Base-by-base conservation (phyloP, 2,329 filamentous ascomycete species). In the Epichloe aotearoae region DNA sequence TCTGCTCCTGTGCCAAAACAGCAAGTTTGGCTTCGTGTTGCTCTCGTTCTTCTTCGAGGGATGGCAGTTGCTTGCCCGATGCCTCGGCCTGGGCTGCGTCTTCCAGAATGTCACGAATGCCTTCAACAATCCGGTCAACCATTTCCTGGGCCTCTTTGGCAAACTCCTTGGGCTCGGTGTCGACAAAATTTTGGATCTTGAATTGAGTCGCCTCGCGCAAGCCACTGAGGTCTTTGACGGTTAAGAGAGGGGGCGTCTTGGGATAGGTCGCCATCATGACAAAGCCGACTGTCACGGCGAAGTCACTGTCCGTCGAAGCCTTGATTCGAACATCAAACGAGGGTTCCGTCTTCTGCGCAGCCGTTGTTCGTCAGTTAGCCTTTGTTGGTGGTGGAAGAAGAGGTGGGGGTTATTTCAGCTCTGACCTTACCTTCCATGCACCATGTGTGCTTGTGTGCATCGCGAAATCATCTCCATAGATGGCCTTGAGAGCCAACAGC, bases 181-280 rank as follows among this genome's bases (percentile, higher is more conserved):
- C 77, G 50, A 84, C 67, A 49, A 77, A 78, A 50, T 77, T 80
- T 54, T 82, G 77, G 15, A 95, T 76, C 60, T 84, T 85, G 62
- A 81, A 84, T 52, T 79, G 75, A 1, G 85, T 87, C 49, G 79
- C 82, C 58, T 85, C 83, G 42, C 82, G 81, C 50, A 95, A 71
- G 43, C 77, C 74, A 26, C 74, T 72, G 41, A 81, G 70, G 50
- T 82, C 74, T 56, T 86, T 83, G 43, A 94, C 63, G 4, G 76
- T 80, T 14, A 95, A 69, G 11, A 88, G 70, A 1, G 90, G 90
- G 2, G 82, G 71, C 1, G 88, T 86, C 62, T 88, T 95, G 4
- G 91, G 93, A 64, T 97, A 97, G 1, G 90, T 95, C 6, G 89
- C 86, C 8, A 88, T 93, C 57, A 97, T 73, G 51, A 86, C 83